Evolutionary conservation across 768 basidiomycete genomes (phyloP), one percentile per base, ranked within the genome.

Genomic region (Collybia nuda): DNA sequence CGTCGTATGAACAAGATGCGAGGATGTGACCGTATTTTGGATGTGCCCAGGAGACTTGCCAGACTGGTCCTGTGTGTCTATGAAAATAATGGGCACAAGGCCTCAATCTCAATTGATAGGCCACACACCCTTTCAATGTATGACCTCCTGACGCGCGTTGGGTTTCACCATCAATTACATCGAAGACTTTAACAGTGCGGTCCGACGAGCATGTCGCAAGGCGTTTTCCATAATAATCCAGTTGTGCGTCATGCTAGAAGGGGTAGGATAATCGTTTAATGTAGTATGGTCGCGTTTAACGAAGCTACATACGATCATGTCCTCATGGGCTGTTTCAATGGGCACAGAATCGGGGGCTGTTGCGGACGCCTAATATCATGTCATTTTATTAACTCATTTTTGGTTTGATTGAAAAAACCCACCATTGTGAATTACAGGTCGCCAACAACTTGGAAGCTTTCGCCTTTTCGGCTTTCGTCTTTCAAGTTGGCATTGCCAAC

Each of bases 11-110:
- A 64, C 93, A 96, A n/a, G 92, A 95, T 23, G 96, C 96, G 47
- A 99, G 84, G 61, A 99, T 96, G 54, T 89, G 85, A 1, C 97
- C 97, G 61, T 90, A 99, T 67, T 93, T 97, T 21, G 97, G 97
- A 60, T 99, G 96, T 2, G 91, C 96, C 97, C 97, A 99, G 19
- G 94, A 84, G 44, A 99, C 87, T 61, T 96, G 93, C 95, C 96
- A 98, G 32, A 99, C 94, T 6, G 97, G 96, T 8, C 96, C 95
- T 3, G 90, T 91, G 69, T 98, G 97, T 36, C 95, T 97, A 55
- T 18, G 43, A 39, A 47, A 32, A 22, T 32, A 50, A 51, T 14
- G 28, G 7, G 24, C 24, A 52, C 17, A 54, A 24, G 12, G 42
- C 15, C 39, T 12, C 18, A 32, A 46, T 43, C 29, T 38, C 8